Percentiles rank a stretch among this genome's conserved stretches.
Conservation (phyloP, 352 stramenopile genomes). For the Thraustochytrium striatum region DNA sequence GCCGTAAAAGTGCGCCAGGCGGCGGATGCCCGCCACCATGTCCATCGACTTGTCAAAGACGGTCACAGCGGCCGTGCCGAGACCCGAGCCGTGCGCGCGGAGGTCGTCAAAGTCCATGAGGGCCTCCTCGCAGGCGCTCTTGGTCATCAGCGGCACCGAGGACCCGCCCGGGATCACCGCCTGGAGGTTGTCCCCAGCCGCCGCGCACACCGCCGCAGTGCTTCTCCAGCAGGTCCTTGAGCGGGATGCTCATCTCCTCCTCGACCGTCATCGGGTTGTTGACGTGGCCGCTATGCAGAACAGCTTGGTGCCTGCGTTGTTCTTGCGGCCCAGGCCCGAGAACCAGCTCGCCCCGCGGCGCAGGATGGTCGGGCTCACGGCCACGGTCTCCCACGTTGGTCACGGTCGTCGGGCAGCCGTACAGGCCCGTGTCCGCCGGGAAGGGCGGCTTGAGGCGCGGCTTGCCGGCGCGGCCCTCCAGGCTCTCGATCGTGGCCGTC, state of each 20-base stretch:
- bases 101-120: slow-evolving; percentile 99
- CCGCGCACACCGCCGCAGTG: slow-evolving; percentile 96
- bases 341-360: slow-evolving; percentile 94
- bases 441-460: slow-evolving; percentile 98
- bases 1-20: slow-evolving; percentile 98
- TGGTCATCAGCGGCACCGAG: slow-evolving; percentile 54
- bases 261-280: slow-evolving; percentile 98
- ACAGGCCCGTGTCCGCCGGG: slow-evolving; percentile 96
- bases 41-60: slow-evolving; percentile 99
- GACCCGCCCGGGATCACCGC: slow-evolving; percentile 89
- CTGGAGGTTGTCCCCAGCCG: slow-evolving; percentile 97
- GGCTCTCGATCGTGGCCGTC: slow-evolving; percentile 93
- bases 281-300: slow-evolving; percentile 99
- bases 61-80: slow-evolving; percentile 96
- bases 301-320: slow-evolving; percentile 98
- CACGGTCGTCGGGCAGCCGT: slow-evolving; percentile 97
- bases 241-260: slow-evolving; percentile 95
- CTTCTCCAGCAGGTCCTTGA: slow-evolving; percentile 96
- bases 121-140: slow-evolving; percentile 85
- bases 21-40: slow-evolving; percentile 96
- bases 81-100: slow-evolving; percentile 85
- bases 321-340: slow-evolving; percentile 89
- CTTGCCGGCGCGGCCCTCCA: slow-evolving; percentile 96
- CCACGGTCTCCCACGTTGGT: slow-evolving; percentile 99
- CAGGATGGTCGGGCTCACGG: slow-evolving; percentile 95